phyloP scores from a whole-genome alignment of 2,329 filamentous ascomycete genomes.

The Ilyonectria destructans region DNA sequence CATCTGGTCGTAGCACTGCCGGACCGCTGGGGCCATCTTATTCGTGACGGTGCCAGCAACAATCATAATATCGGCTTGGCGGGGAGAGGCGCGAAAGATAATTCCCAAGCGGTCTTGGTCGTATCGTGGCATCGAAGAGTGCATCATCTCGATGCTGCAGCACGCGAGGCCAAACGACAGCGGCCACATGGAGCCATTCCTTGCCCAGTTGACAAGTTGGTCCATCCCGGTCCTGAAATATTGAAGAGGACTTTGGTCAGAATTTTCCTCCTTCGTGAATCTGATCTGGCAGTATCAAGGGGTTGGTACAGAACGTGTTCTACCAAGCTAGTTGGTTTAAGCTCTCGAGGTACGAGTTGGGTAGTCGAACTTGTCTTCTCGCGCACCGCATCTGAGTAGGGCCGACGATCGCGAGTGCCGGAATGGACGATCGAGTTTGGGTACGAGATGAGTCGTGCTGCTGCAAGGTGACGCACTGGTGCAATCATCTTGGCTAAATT shows the following conservation, averaged over 20 bases:
- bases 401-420: too few relatives aligned
- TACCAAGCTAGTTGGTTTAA: constrained; percentile 1
- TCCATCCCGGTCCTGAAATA: constrained; percentile 66
- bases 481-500: too few relatives aligned
- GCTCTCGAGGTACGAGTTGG: background rate
- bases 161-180: constrained; percentile 74
- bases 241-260: background rate
- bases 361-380: background rate
- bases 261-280: background rate
- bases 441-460: too few relatives aligned
- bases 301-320: constrained; percentile 11
- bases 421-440: too few relatives aligned
- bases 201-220: constrained; percentile 70
- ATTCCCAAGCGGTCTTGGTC: constrained; percentile 76
- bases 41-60: constrained; percentile 77
- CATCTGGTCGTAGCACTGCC: constrained; percentile 79
- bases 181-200: constrained; percentile 73
- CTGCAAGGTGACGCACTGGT: too few relatives aligned
- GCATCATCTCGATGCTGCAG: constrained; percentile 77
- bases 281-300: too few relatives aligned
- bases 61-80: constrained; percentile 74
- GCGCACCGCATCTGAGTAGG: too few relatives aligned
- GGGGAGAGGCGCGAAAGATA: constrained; percentile 64
- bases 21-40: constrained; percentile 77
- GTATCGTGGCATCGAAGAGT: constrained; percentile 73